A percentile compares a stretch with the other conserved stretches of the same genome.
Conservation (phyloP, 805 yeast genomes). For the Wickerhamiella lipophila region DNA sequence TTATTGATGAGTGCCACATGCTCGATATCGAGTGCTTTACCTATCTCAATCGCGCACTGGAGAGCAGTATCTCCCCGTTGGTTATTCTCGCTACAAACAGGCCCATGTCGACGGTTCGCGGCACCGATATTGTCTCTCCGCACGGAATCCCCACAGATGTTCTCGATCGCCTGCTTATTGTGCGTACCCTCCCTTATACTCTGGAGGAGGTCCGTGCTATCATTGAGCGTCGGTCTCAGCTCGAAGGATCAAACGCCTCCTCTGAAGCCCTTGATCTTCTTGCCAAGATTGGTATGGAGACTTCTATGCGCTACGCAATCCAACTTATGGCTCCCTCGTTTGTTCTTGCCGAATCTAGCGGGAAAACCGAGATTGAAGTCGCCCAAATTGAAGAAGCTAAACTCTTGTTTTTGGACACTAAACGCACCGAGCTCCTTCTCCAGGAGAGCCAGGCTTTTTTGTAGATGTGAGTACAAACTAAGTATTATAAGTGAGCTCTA, state of each 20-base stretch:
- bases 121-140: slow-evolving; percentile 78
- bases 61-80: slow-evolving; percentile 81
- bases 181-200: slow-evolving; percentile 80
- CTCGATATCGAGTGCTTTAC: slow-evolving; percentile 94
- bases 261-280: slow-evolving; percentile 62
- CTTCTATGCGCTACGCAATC: slow-evolving; percentile 81
- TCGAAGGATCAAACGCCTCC: slow-evolving; percentile 57
- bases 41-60: slow-evolving; percentile 84
- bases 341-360: slow-evolving; percentile 59
- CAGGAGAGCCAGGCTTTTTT: slow-evolving; percentile 24
- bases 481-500: neutral
- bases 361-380: slow-evolving; percentile 53
- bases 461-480: slow-evolving; percentile 2
- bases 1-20: slow-evolving; percentile 98
- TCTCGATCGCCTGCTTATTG: slow-evolving; percentile 79
- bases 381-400: slow-evolving; percentile 78
- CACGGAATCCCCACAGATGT: slow-evolving; percentile 96
- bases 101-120: slow-evolving; percentile 84
- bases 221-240: slow-evolving; percentile 64
- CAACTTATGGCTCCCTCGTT: slow-evolving; percentile 88
- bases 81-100: slow-evolving; percentile 94
- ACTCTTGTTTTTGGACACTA: slow-evolving; percentile 70
- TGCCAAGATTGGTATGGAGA: slow-evolving; percentile 58
- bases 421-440: slow-evolving; percentile 62
- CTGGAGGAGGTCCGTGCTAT: slow-evolving; percentile 72